Base-by-base conservation (phyloP, 257 asterid species). In the Solanum pimpinellifolium region DNA sequence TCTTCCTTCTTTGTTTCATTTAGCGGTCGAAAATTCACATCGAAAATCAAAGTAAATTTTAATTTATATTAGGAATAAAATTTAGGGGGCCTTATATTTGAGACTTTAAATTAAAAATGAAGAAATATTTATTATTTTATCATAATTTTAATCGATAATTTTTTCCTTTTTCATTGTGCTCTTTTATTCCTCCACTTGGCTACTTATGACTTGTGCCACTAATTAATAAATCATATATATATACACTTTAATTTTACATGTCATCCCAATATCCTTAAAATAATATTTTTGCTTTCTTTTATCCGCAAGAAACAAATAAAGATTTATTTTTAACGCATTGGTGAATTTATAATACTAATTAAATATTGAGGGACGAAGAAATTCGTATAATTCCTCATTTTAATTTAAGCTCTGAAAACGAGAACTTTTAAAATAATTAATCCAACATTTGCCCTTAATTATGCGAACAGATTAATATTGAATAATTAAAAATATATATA, bases 101-200 rank as follows among this genome's bases (percentile, higher is more conserved):
- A 18, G 2, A 1, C 4, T 2, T 52, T 18, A 7, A 2, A 56
- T 56, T 56, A 56, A 56, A 23, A 56, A 1, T 7, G 0, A 52
- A 52, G 0, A 18, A 52, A 52, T 52, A 52, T 52, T 56, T 52
- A 52, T 7, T 10, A 18, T 23, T 18, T 18, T 9, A 52, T 9
- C 0, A 6, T 23, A 16, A 52, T 6, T 3, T 49, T 52, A 2
- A 9, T 52, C 2, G n/a, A 18, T 56, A 56, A 7, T 18, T 7
- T 56, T 35, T 56, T 56, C 4, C 23, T 80, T 29, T 25, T 18
- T 18, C 42, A 20, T 49, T 10, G 25, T 46, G 69, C 85, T 80
- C 29, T 47, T 16, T 80, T 80, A 49, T 80, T 29, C 85, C 56
- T n/a, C 85, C 85, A 81, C 31, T 81, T 49, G 29, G 44, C 44